These are phyloP conservation scores for Camellia japonica DNA, from an alignment of 148 eudicot genomes.

Conservation along the genomic window DNA sequence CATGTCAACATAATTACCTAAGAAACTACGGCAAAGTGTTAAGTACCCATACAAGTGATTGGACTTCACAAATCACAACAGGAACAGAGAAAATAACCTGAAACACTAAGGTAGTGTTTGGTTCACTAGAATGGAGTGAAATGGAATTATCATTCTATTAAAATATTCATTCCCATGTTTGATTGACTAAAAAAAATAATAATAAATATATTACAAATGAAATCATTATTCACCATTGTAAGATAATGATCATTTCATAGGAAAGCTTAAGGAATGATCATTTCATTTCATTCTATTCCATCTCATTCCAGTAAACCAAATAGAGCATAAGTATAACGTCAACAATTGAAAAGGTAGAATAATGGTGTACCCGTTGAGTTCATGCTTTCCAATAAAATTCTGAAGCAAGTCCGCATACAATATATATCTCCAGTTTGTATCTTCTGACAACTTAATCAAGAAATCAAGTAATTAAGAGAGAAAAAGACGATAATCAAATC, in stretches of 20 bases:
- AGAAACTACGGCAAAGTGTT: neutral
- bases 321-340: neutral
- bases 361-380: slow-evolving; percentile 53
- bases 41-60: neutral
- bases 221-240: too few relatives aligned
- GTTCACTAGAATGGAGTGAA: too few relatives aligned
- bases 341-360: neutral
- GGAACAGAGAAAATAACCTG: neutral
- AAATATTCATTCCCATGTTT: too few relatives aligned
- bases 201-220: too few relatives aligned
- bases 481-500: neutral
- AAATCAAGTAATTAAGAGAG: neutral
- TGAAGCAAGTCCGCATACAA: slow-evolving; percentile 70
- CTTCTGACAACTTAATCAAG: slow-evolving; percentile 10
- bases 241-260: too few relatives aligned
- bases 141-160: too few relatives aligned
- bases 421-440: slow-evolving; percentile 40
- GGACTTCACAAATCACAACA: neutral
- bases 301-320: too few relatives aligned
- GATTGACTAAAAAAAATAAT: too few relatives aligned
- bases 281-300: too few relatives aligned
- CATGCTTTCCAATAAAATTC: slow-evolving; percentile 57
- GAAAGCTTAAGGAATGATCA: too few relatives aligned
- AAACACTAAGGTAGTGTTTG: neutral
- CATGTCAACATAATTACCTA: neutral